Evolutionary conservation across 1,284 basidiomycete genomes (phyloP), one percentile per base, ranked within the genome.

Genomic region (Cutaneotrichosporon sp.): DNA sequence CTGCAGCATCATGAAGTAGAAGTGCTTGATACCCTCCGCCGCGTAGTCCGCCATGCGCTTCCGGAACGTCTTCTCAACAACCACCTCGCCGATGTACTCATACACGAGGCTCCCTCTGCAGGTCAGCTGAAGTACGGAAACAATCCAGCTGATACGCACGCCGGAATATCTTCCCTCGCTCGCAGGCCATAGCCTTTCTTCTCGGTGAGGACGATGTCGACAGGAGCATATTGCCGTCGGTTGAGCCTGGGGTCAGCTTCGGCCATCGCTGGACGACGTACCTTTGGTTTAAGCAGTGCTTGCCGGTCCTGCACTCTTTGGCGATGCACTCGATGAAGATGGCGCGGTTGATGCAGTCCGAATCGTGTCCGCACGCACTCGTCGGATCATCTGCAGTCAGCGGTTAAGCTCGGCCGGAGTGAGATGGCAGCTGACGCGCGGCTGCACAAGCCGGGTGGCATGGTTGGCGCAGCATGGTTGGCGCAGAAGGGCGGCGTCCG

Each of bases 1-100:
- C 75, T 97, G 96, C 51, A 98, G 76, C 88, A 97, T 94, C 96
- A 98, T 99, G 68, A 99, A 99, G 76, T 98, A 99, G 67, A 98
- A 99, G 74, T 98, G 94, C 52, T 84, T 80, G 59, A 97, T 92
- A 16, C 93, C 93, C 72, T 97, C 91, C 37, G 86, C 81, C 2
- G 85, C 91, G 70, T 99, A 99, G 33, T 87, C 85, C 46, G 87
- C 82, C 91, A 98, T 97, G 34, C 94, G 84, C 70, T 90, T 90
- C 72, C 87, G 83, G 72, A 99, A 97, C 16, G 86, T 86, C 16
- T 80, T 78, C 39, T 90, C 87, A 55, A 84, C 86, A 61, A 99
- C 88, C 19, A 99, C 91, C 64, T 99, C 96, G 38, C 96, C 96
- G 24, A 98, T 84, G 71, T 99, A 98, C 75, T 99, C 94, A 74